phyloP scores from a whole-genome alignment of 352 stramenopile genomes.

The Phytopythium sindhum region DNA sequence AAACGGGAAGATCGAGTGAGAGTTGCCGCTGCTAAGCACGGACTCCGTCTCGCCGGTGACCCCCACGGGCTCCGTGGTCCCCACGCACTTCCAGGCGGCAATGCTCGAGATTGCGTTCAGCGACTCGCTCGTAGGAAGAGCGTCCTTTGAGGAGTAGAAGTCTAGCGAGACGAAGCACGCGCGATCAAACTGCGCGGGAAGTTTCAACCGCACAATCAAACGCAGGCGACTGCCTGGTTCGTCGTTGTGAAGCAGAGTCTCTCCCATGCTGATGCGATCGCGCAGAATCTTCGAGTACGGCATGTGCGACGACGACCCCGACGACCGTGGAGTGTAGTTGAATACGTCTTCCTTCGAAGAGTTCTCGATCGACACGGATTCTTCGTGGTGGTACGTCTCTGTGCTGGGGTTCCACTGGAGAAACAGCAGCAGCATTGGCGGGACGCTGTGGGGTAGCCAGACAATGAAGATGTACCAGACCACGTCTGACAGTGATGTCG shows the following conservation, averaged over 20 bases:
- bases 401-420: conserved; percentile 85
- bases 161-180: conserved; percentile 83
- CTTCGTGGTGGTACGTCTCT: conserved; percentile 57
- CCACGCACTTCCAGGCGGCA: conserved; percentile 80
- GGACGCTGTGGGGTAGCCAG: conserved; percentile 74
- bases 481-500: conserved; percentile 68
- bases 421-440: conserved; percentile 75
- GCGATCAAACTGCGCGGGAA: conserved; percentile 71
- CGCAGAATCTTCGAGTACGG: conserved; percentile 74
- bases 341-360: conserved; percentile 84
- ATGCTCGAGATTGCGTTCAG: conserved; percentile 51
- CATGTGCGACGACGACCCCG: conserved; percentile 73
- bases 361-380: conserved; percentile 52
- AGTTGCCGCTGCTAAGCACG: conserved; percentile 47
- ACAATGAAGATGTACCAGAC: conserved; percentile 89
- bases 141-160: conserved; percentile 76
- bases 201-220: conserved; percentile 78
- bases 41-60: conserved; percentile 63
- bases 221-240: conserved; percentile 80
- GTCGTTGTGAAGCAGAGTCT: conserved; percentile 77
- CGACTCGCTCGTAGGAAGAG: conserved; percentile 43
- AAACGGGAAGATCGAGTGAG: conserved; percentile 75
- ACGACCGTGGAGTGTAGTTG: conserved; percentile 79
- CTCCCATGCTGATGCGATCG: conserved; percentile 69
- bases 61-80: conserved; percentile 72